Evolutionary conservation across 805 yeast genomes (phyloP), one percentile per base, ranked within the genome.

Genomic region (Blastobotrys robertii): DNA sequence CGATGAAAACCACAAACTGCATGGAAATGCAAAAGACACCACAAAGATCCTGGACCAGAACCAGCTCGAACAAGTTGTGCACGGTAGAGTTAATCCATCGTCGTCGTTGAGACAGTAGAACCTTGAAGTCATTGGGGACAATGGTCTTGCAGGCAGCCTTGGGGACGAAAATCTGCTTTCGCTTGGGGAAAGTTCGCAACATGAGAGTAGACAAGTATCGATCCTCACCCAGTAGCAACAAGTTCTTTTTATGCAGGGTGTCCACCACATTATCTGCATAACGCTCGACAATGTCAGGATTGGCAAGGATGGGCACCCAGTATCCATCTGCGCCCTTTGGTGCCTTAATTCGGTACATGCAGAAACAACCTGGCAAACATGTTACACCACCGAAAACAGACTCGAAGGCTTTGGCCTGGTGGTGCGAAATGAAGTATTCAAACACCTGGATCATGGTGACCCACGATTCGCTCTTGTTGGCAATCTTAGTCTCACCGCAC

Each of bases 11-110:
- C 45, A 85, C 84, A 64, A 87, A 87, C 63, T 87, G 95, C 97
- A 87, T 87, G 1, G 95, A 86, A 54, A 88, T 84, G 54, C 95
- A 86, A 59, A 87, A 87, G 0, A 94, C 85, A 52, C 97, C 97
- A 71, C 97, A 87, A 50, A 88, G 70, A 60, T 87, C 95, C 42
- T 78, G 77, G 14, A 87, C 88, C 48, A 84, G 65, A 3, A 81
- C 84, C 56, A 87, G 74, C 62, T 87, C 97, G 78, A 88, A 74
- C 62, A 87, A 73, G 57, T 87, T 87, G 63, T 87, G 97, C 31
- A 87, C 88, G 0, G 97, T 88, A 3, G 96, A 87, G 62, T 87
- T 87, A 54, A 87, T 87, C 97, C 97, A 87, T 60, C 97, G 83
- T 67, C 97, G 84, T 61, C 97, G 81, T 61, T 87, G 97, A 1